phyloP scores from a whole-genome alignment of 2,329 filamentous ascomycete species.

The Zymoseptoria pseudotritici region DNA sequence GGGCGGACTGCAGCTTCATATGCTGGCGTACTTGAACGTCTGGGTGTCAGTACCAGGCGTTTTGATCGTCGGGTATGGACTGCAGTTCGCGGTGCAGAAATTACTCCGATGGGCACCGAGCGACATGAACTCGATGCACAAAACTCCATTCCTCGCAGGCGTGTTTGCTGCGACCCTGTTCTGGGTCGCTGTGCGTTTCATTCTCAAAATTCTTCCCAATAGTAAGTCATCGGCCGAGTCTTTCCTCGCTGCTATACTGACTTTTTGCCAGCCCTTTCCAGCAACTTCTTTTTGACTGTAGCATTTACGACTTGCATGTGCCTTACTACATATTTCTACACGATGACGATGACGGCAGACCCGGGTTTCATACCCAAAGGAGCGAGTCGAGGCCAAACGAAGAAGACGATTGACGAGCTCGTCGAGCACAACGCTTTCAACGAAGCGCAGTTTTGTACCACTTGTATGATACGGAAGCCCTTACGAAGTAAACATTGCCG shows the following conservation, averaged over 20 bases:
- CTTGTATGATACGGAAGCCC: conserved; percentile 89
- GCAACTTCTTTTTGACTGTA: conserved; percentile 70
- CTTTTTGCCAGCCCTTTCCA: conserved; percentile 50
- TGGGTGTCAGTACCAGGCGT: conserved; percentile 69
- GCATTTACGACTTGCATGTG: conserved; percentile 58
- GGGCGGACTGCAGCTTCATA: conserved; percentile 61
- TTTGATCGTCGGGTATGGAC: conserved; percentile 55
- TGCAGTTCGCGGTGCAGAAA: conserved; percentile 73
- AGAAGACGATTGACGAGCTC: conserved; percentile 79
- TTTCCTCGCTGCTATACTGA: conserved; percentile 4
- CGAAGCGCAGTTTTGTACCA: conserved; percentile 86
- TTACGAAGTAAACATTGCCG: conserved; percentile 93
- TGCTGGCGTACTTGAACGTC: conserved; percentile 66
- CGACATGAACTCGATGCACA: conserved; percentile 84
- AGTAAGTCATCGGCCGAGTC: conserved; percentile 25
- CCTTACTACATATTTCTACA: conserved; percentile 78
- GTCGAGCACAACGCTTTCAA: conserved; percentile 83
- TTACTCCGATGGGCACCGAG: conserved; percentile 73
- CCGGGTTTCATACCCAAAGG: conserved; percentile 91
- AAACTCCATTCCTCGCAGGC: conserved; percentile 87
- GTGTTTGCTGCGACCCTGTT: conserved; percentile 87
- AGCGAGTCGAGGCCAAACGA: conserved; percentile 81
- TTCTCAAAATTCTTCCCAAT: conserved; percentile 67
- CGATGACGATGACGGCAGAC: conserved; percentile 75
- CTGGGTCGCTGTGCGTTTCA: conserved; percentile 68